phyloP scores from a whole-genome alignment of 2,329 filamentous ascomycete species.

The Scedosporium aurantiacum region DNA sequence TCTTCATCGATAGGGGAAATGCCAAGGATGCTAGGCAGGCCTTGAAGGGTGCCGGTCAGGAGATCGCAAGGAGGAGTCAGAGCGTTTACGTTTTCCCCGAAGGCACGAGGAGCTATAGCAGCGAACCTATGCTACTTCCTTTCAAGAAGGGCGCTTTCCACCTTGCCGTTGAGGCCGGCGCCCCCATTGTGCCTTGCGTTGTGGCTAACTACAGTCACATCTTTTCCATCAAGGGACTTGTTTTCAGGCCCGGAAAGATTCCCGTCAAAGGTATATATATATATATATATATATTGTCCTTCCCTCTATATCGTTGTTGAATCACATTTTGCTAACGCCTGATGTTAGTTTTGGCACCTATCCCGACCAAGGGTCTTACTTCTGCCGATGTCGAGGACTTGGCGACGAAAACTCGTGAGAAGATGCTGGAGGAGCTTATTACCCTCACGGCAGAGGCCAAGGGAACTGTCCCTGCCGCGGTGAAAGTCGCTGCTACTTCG shows the following conservation, averaged over 20 bases:
- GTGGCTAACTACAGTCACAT: constrained; percentile 70
- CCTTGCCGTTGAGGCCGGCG: constrained; percentile 83
- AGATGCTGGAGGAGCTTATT: constrained; percentile 62
- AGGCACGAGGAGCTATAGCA: constrained; percentile 82
- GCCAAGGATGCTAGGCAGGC: constrained; percentile 70
- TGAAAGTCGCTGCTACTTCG: not conserved
- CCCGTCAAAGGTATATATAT: constrained; percentile 58
- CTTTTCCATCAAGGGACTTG: constrained; percentile 49
- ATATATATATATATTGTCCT: constrained; percentile 20
- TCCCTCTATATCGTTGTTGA: not conserved
- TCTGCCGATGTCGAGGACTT: constrained; percentile 68
- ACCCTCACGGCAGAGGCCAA: constrained; percentile 40
- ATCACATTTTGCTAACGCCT: not conserved
- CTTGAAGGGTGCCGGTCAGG: constrained; percentile 70
- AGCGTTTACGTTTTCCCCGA: constrained; percentile 84
- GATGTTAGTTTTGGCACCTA: constrained; percentile 61
- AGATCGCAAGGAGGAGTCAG: constrained; percentile 64
- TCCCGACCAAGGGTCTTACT: constrained; percentile 63
- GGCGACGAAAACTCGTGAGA: constrained; percentile 53
- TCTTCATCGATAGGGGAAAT: constrained; percentile 93
- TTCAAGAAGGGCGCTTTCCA: constrained; percentile 99
- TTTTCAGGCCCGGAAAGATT: constrained; percentile 59
- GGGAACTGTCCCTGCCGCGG: constrained; percentile 18
- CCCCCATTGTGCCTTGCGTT: constrained; percentile 81
- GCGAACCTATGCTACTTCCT: constrained; percentile 71